Evolutionary conservation across 2,329 filamentous ascomycete genomes (phyloP).

Genomic region (Colletotrichum liaoningense): DNA sequence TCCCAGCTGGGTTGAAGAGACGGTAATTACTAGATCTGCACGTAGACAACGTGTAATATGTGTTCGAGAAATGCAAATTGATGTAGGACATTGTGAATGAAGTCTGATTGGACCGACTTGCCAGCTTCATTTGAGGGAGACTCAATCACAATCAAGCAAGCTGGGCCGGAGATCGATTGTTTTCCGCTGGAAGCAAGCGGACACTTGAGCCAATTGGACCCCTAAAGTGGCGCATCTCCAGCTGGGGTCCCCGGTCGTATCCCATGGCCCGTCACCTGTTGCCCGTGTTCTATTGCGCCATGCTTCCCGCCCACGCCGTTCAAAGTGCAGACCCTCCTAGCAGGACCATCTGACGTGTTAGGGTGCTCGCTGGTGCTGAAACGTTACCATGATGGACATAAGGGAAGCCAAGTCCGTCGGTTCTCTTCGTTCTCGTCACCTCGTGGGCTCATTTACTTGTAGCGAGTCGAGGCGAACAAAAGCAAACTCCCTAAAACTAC

Average conservation of each 20-base stretch:
- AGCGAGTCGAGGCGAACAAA: not conserved
- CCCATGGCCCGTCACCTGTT: no score
- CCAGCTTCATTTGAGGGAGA: not conserved
- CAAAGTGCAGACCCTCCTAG: not conserved
- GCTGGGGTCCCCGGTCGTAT: not conserved
- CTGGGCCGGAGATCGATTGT: not conserved
- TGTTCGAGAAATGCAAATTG: not conserved
- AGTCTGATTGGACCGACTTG: not conserved
- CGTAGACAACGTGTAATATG: not conserved
- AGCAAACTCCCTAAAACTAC: not conserved
- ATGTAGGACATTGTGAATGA: not conserved
- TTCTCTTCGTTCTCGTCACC: not conserved
- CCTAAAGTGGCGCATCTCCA: not conserved
- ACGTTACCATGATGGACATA: conserved; percentile 7
- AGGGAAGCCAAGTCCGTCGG: not conserved
- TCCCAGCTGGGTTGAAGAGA: not conserved
- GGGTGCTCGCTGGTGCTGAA: not conserved
- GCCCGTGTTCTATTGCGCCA: not conserved
- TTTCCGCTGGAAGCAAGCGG: not conserved
- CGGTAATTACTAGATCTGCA: not conserved
- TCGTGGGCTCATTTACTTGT: not conserved
- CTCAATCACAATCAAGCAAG: not conserved
- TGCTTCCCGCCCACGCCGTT: not conserved
- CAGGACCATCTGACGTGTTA: not conserved
- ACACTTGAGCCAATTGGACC: not conserved